Evolutionary conservation across 2,329 filamentous ascomycete species (phyloP).

Genomic region (Talaromyces islandicus): DNA sequence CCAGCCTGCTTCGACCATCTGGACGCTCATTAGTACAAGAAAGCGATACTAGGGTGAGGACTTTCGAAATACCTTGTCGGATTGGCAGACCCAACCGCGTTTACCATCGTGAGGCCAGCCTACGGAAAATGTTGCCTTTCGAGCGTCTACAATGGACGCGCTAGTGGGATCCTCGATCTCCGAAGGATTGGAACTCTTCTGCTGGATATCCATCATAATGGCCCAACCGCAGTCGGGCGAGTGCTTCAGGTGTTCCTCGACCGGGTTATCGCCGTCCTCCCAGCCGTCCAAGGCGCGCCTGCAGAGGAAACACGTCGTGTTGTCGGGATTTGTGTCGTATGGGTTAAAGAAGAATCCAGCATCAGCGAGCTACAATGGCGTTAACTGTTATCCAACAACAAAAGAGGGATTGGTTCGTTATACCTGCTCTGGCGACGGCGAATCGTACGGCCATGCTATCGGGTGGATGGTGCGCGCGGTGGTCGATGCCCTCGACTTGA

Average conservation of each 20-base stretch:
- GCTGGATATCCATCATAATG: constrained; percentile 58
- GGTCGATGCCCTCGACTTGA: constrained; percentile 64
- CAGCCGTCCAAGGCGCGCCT: constrained; percentile 80
- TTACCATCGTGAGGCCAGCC: constrained; percentile 87
- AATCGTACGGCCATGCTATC: constrained; percentile 71
- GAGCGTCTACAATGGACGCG: constrained; percentile 65
- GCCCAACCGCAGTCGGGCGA: constrained; percentile 84
- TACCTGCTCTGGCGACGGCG: constrained; percentile 60
- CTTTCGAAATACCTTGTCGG: constrained; percentile 60
- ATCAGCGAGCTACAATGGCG: constrained; percentile 62
- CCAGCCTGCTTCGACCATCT: constrained; percentile 91
- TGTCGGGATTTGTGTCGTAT: constrained; percentile 68
- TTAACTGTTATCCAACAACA: constrained; percentile 2
- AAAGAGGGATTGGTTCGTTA: constrained; percentile 21
- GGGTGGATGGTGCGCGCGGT: constrained; percentile 52
- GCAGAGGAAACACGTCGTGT: constrained; percentile 85
- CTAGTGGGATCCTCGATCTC: constrained; percentile 66
- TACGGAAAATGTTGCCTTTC: constrained; percentile 74
- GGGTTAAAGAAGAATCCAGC: constrained; percentile 91
- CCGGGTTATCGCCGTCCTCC: constrained; percentile 79
- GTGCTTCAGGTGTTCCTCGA: constrained; percentile 79
- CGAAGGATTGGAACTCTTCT: constrained; percentile 37
- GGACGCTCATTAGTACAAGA: constrained; percentile 1
- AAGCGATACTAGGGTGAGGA: not conserved
- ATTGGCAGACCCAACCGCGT: constrained; percentile 83